These are phyloP conservation scores for Daedalea quercina DNA, from an alignment of 768 basidiomycete genomes.

Conservation along the genomic window DNA sequence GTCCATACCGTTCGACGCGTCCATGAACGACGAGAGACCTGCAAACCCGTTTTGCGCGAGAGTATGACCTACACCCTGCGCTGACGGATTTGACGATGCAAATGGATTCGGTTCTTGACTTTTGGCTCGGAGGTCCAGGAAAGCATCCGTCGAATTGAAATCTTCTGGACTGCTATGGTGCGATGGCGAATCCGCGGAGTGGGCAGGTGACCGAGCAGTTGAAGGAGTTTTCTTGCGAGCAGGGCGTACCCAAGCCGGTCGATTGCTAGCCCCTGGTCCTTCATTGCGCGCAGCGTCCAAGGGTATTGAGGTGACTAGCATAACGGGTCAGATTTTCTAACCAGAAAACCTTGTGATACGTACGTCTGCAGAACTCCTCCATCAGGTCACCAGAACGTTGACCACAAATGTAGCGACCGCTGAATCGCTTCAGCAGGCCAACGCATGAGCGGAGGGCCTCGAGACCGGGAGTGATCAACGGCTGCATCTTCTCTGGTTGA, in stretches of 20 bases:
- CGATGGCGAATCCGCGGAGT: slow-evolving; percentile 23
- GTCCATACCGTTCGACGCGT: slow-evolving; percentile 32
- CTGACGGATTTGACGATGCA: slow-evolving; percentile 1
- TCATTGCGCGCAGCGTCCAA: slow-evolving; percentile 61
- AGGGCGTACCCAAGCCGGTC: slow-evolving; percentile 87
- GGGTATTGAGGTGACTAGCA: slow-evolving; percentile 76
- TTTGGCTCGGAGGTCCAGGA: slow-evolving; percentile 35
- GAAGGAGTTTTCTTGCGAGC: slow-evolving; percentile 70
- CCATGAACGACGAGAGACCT: slow-evolving; percentile 18
- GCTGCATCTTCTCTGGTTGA: slow-evolving; percentile 70
- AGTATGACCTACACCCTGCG: neutral
- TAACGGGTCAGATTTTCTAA: too few species aligned
- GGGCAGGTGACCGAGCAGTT: slow-evolving; percentile 32
- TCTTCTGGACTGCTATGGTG: slow-evolving; percentile 55
- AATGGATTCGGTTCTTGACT: slow-evolving; percentile 7
- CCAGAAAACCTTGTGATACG: slow-evolving; percentile 42
- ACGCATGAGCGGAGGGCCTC: slow-evolving; percentile 87
- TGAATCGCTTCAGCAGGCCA: slow-evolving; percentile 80
- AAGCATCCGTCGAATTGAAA: slow-evolving; percentile 56
- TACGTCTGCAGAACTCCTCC: slow-evolving; percentile 92
- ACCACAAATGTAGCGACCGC: slow-evolving; percentile 88
- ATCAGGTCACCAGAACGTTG: slow-evolving; percentile 87
- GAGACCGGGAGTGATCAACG: slow-evolving; percentile 73
- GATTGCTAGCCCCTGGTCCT: slow-evolving; percentile 35
- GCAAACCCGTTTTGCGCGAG: slow-evolving; percentile 3